Evolutionary conservation across 371 early-diverging fungal species (phyloP), one percentile per base, ranked within the genome.

Genomic region (Funneliformis caledonium): DNA sequence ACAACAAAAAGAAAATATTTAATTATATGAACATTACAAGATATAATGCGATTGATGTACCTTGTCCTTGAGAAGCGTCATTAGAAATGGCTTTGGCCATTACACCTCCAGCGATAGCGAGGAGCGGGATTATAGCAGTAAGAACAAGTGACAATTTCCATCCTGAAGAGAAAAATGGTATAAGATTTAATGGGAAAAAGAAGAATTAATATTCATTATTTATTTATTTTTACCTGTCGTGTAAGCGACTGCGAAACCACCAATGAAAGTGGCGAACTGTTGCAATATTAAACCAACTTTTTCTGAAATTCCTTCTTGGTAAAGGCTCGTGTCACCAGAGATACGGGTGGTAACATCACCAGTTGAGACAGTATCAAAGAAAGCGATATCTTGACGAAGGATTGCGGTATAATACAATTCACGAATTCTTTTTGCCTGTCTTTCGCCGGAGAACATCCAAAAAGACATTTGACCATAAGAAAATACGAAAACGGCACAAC

Each of bases 101-200:
- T 45, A 92, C 42, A 67, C 82, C 85, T 78, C 88, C 90, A 7
- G 86, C 84, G 19, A 84, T 80, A 76, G 83, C 87, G 47, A 84
- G 43, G 22, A 83, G 16, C 11, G 83, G 84, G 65, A 84, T 60
- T 19, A 82, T 52, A 45, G 60, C 4, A 56, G 52, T 59, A 19
- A 98, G 89, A 5, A 98, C 95, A 56, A 96, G 85, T 42, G 97
- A 93, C 76, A 98, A 88, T 81, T 90, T 89, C 97, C 97, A 97
- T 8, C 95, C 94, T 76, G 92, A 83, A 90, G 85, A 47, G 60
- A 77, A 14, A 26, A 47, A 47, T 31, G 8, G 47, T 74, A 31
- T 42, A 26, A 11, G 19, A 19, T n/a, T 19, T 56, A 56, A 56
- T 56, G 56, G 56, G 52, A 6, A 19, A 7, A 56, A 16, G 26